Conservation (phyloP, 305 asterid genomes). For the Fraxinus albicans region DNA sequence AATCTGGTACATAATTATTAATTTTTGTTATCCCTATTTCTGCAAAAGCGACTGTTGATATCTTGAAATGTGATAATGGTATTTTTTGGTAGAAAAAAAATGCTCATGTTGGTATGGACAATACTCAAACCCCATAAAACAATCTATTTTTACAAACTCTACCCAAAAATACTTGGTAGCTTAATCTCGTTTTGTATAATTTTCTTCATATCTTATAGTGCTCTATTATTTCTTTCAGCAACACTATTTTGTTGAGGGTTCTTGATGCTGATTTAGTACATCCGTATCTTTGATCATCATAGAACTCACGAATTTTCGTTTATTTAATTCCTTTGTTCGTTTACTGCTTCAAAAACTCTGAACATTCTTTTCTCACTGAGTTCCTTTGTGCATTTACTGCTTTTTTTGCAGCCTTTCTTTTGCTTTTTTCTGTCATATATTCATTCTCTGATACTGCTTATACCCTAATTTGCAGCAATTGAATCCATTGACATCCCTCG, state of each 20-base stretch:
- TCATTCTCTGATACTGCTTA: conserved; percentile 24
- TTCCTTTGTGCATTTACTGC: conserved; percentile 8
- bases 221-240: not conserved
- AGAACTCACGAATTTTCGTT: not conserved
- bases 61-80: not conserved
- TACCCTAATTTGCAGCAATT: conserved; percentile 60
- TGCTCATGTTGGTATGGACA: not conserved
- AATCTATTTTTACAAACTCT: not conserved
- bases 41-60: not conserved
- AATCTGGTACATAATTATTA: not conserved
- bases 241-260: not conserved
- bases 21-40: not conserved
- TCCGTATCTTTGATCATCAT: not conserved
- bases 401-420: conserved; percentile 10
- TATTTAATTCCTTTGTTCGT: not conserved
- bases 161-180: not conserved
- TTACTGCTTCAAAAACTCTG: conserved; percentile 4
- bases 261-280: not conserved
- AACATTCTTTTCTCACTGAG: not conserved
- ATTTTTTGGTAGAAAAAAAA: not conserved
- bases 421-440: not conserved
- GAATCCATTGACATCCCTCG: conserved; percentile 96
- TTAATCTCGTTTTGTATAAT: not conserved
- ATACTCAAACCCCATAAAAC: not conserved
- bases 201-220: not conserved